Base-by-base conservation (phyloP, 345 rosid genomes). In the Boechera divaricarpa region DNA sequence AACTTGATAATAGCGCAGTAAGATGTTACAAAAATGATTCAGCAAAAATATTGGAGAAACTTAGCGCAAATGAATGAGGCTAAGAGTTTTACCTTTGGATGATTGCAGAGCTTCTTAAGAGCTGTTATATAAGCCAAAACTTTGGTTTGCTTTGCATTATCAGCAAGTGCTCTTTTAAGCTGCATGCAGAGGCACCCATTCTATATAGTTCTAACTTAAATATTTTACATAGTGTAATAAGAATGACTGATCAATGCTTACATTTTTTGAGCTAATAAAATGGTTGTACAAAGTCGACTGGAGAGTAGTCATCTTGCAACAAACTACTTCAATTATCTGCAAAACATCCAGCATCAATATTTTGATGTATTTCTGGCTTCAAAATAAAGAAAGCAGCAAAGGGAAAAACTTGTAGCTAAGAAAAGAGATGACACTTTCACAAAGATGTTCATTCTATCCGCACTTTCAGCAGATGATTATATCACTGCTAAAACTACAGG, bases 91-190 rank as follows among this genome's bases (percentile, higher is more conserved):
- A 95, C 99, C 97, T 95, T 95, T 56, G 99, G 99, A 86, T 95
- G 99, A 80, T 95, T 95, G 87, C 99, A 92, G 72, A 95, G 96
- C 91, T 95, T 95, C 87, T 95, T 95, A 56, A 95, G 99, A 79
- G 97, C 98, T 63, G 99, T 95, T 67, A 95, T 92, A 82, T 90
- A 92, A 63, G 98, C 99, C 86, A 95, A 85, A 64, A 95, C 94
- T 87, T 86, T 92, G n/a, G 97, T 86, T 75, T 88, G 86, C 80
- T 92, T 95, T 80, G 83, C 70, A 78, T 91, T 96, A 70, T 90
- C 98, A 32, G 86, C 81, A 49, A 95, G 87, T 67, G 89, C 98
- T 67, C 80, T 83, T 80, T 92, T 90, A 72, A 95, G 94, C 99
- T 95, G 89, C 62, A 74, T 54, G 64, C 62, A 45, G 69, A 63